phyloP scores from a whole-genome alignment of 75 land plant genomes.

The Selaginella moellendorffii region DNA sequence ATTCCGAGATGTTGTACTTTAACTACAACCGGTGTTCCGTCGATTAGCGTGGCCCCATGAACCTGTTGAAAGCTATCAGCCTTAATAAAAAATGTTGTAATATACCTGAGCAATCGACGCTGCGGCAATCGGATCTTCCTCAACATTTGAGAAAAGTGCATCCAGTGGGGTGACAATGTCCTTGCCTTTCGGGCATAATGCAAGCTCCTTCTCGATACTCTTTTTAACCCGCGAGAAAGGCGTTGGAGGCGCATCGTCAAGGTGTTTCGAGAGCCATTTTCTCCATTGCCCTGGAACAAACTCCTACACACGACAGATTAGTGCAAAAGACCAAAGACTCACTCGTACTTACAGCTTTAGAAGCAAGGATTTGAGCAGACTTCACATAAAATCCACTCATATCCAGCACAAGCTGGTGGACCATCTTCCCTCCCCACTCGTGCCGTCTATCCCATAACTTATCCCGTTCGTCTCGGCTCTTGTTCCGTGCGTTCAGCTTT shows the following conservation, averaged over 20 bases:
- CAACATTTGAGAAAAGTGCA: constrained; percentile 23
- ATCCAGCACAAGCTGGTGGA: constrained; percentile 28
- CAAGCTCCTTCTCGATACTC: constrained; percentile 24
- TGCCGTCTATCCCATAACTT: constrained; percentile 25
- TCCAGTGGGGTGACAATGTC: constrained; percentile 17
- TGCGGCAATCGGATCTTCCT: constrained; percentile 24
- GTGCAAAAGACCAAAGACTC: not conserved
- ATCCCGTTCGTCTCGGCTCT: constrained; percentile 17
- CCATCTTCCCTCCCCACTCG: constrained; percentile 37
- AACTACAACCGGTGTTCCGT: constrained; percentile 24
- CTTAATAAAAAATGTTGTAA: not conserved
- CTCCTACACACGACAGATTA: constrained; percentile 17
- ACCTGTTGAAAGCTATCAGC: constrained; percentile 14
- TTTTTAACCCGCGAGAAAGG: constrained; percentile 23
- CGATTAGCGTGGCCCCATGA: constrained; percentile 24
- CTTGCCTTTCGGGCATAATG: constrained; percentile 11
- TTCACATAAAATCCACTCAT: constrained; percentile 42
- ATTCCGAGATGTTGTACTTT: constrained; percentile 36
- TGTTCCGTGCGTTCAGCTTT: constrained; percentile 23
- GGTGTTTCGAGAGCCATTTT: constrained; percentile 25
- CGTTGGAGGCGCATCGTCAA: constrained; percentile 33
- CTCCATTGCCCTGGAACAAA: constrained; percentile 36
- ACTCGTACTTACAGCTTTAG: constrained; percentile 27
- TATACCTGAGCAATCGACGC: constrained; percentile 41
- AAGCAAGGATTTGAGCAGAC: constrained; percentile 36